Evolutionary conservation across 495 filamentous ascomycete species (phyloP), one percentile per base, ranked within the genome.

Genomic region (Aspergillus cristatus): DNA sequence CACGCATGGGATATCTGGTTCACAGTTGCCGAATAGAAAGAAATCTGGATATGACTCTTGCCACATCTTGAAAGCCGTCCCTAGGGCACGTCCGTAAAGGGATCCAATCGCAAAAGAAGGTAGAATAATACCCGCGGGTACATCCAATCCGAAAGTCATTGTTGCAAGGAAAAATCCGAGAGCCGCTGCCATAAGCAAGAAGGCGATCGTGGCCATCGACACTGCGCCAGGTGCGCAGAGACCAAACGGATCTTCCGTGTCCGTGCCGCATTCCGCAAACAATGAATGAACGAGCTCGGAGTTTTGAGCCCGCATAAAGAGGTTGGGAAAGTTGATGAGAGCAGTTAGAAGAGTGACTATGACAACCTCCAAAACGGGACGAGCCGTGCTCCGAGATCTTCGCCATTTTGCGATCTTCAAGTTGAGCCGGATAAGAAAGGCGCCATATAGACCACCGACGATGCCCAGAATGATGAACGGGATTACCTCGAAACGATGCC

Each of bases 71-170:
- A 96, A 77, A 28, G 86, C 68, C 32, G 94, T 86, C 12, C 91
- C 91, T 13, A 95, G 64, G 17, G 87, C 88, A 20, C 91, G 84
- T n/a, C 91, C 91, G 41, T 84, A 84, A 3, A 97, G 74, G 5
- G 87, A 89, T 31, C 91, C 91, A 43, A 98, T 88, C 37, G 91
- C 87, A 76, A 97, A 90, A n/a, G 89, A 94, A 0, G 91, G 91
- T 12, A 98, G 74, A 36, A 98, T 93, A 45, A 98, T 94, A 34
- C 91, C 91, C 1, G 91, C 93, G 12, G 91, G 91, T 33, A 98
- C 84, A 48, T 94, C 86, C n/a, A 98, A 76, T 33, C 91, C 93
- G 53, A 98, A 98, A 4, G 93, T 97, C 38, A 91, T 65, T 29
- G 84, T 76, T 13, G 93, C 81, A 6, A 98, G 76, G 48, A 88